phyloP scores from a whole-genome alignment of 345 rosid species.

The Excoecaria agallocha region DNA sequence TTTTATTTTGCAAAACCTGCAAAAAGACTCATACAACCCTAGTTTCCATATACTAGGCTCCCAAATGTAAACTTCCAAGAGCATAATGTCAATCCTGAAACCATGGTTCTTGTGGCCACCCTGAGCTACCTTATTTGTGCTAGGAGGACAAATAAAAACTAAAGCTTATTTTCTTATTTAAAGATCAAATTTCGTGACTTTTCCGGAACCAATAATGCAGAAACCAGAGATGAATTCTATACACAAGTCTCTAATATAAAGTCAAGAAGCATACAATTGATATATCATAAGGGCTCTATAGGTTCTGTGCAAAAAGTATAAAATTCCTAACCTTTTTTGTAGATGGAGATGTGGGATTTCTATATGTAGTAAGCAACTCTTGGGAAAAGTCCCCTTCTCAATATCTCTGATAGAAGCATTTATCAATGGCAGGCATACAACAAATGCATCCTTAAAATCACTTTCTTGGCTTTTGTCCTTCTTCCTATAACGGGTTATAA shows the following conservation, averaged over 20 bases:
- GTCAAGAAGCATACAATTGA: background rate
- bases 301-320: background rate
- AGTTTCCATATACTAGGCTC: background rate
- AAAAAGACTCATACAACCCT: no score
- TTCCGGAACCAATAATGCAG: background rate
- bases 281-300: background rate
- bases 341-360: slow-evolving; percentile 74
- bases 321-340: slow-evolving; percentile 61
- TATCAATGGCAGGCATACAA: slow-evolving; percentile 78
- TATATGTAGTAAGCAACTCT: slow-evolving; percentile 63
- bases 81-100: background rate
- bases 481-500: slow-evolving; percentile 53
- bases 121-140: no score
- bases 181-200: background rate
- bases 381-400: slow-evolving; percentile 70
- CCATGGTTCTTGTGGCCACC: background rate
- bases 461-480: slow-evolving; percentile 86
- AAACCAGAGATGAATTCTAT: background rate
- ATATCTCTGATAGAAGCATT: slow-evolving; percentile 78
- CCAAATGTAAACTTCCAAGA: background rate
- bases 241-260: background rate
- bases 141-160: no score
- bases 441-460: slow-evolving; percentile 86
- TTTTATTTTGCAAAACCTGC: no score
- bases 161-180: no score